phyloP scores from a whole-genome alignment of 192 early-diverging fungal species.

The Linderina pennispora region DNA sequence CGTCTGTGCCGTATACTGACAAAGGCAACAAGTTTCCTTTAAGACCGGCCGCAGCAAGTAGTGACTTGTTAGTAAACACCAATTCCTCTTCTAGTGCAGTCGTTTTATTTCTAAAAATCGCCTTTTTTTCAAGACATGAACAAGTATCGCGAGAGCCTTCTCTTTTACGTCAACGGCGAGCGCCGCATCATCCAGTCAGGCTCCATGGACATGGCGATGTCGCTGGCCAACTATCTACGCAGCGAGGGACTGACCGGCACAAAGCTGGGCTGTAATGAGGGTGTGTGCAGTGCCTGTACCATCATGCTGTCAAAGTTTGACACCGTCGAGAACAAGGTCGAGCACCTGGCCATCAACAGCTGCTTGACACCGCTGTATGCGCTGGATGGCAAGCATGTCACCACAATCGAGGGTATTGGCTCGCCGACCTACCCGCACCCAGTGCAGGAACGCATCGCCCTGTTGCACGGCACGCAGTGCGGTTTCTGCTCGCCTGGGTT shows the following conservation, averaged over 20 bases:
- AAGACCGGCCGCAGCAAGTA: too few relatives aligned
- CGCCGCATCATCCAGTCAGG: too few relatives aligned
- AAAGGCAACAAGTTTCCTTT: too few relatives aligned
- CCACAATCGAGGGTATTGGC: slow-evolving; percentile 66
- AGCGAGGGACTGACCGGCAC: slow-evolving; percentile 52
- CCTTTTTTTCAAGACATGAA: too few relatives aligned
- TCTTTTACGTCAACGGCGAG: too few relatives aligned
- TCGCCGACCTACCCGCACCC: slow-evolving; percentile 54
- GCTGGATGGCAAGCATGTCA: slow-evolving; percentile 61
- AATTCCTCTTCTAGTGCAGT: too few relatives aligned
- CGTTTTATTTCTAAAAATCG: too few relatives aligned
- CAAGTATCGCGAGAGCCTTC: too few relatives aligned
- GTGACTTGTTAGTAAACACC: too few relatives aligned
- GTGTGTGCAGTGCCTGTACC: slow-evolving; percentile 60
- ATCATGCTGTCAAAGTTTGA: slow-evolving; percentile 52
- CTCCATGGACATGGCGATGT: too few relatives aligned
- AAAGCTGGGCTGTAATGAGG: slow-evolving; percentile 64
- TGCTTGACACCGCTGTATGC: slow-evolving; percentile 58
- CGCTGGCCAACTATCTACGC: slow-evolving; percentile 48
- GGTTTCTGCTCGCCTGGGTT: slow-evolving; percentile 82
- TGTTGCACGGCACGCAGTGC: slow-evolving; percentile 63
- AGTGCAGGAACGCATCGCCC: slow-evolving; percentile 58
- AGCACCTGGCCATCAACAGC: slow-evolving; percentile 43
- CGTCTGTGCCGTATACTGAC: too few relatives aligned
- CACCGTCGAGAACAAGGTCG: background rate